phyloP scores from a whole-genome alignment of 495 filamentous ascomycete species.

The Penicillium flavigenum region DNA sequence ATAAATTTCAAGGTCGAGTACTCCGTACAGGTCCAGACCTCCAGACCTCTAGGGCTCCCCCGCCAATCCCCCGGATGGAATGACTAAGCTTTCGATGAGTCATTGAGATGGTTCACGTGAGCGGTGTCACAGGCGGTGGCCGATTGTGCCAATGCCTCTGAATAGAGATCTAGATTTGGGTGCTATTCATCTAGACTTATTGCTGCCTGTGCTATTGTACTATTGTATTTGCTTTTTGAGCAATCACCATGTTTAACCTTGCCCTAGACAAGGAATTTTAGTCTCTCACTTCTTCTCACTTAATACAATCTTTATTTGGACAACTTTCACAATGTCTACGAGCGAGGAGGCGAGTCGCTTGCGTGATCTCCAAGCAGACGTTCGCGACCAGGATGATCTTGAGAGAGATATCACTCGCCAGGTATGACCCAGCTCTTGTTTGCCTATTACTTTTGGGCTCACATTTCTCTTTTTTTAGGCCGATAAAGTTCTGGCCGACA shows the following conservation, averaged over 20 bases:
- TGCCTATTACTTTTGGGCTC: constrained; percentile 1
- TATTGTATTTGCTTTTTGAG: constrained; percentile 3
- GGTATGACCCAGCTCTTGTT: constrained; percentile 24
- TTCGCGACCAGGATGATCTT: constrained; percentile 82
- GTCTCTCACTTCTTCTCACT: constrained; percentile 10
- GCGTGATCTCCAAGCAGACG: constrained; percentile 64
- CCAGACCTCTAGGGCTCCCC: too few species aligned
- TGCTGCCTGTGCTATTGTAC: constrained; percentile 4
- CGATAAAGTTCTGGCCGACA: constrained; percentile 71
- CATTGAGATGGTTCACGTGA: background rate
- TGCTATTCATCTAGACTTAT: constrained; percentile 8
- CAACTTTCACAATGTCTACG: constrained; percentile 13
- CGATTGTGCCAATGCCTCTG: constrained; percentile 11
- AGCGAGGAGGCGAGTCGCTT: constrained; percentile 59
- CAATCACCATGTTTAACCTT: constrained; percentile 11
- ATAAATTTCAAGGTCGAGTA: too few species aligned
- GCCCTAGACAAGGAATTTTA: background rate
- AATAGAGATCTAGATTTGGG: constrained; percentile 8
- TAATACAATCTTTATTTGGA: constrained; percentile 7
- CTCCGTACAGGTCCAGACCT: too few species aligned
- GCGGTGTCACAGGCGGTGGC: constrained; percentile 9
- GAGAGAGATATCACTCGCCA: constrained; percentile 68
- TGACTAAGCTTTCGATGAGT: background rate
- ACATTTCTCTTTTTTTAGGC: constrained; percentile 51
- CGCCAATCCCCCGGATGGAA: background rate